Evolutionary conservation across 2,329 filamentous ascomycete species (phyloP).

Genomic region (Lachnellula arida): DNA sequence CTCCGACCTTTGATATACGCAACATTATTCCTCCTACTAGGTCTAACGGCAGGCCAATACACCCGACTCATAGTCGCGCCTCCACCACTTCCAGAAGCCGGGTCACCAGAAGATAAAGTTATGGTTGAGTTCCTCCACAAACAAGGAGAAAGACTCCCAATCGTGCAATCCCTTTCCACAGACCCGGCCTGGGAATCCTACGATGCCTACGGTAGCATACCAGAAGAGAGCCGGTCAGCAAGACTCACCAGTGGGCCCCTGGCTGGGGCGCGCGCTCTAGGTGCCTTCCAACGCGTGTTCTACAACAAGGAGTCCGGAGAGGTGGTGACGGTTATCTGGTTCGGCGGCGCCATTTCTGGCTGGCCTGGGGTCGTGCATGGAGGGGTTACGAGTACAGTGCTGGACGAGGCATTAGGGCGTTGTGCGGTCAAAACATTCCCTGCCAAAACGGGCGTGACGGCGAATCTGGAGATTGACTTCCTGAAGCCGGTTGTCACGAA

Average conservation of each 20-base stretch:
- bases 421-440: conserved; percentile 49
- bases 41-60: conserved; percentile 36
- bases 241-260: conserved; percentile 42
- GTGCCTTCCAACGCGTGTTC: conserved; percentile 57
- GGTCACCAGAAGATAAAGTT: conserved; percentile 38
- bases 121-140: conserved; percentile 38
- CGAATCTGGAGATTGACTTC: conserved; percentile 58
- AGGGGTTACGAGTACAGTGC: conserved; percentile 60
- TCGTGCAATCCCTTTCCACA: conserved; percentile 42
- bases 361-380: conserved; percentile 72
- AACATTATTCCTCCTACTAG: conserved; percentile 38
- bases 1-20: conserved; percentile 30
- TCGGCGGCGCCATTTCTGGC: conserved; percentile 60
- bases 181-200: conserved; percentile 40
- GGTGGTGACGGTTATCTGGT: conserved; percentile 59
- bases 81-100: conserved; percentile 37
- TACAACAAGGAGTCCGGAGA: conserved; percentile 55
- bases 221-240: conserved; percentile 11
- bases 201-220: conserved; percentile 38
- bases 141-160: conserved; percentile 42
- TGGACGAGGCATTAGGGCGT: conserved; percentile 66
- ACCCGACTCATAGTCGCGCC: conserved; percentile 40
- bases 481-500: conserved; percentile 54
- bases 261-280: conserved; percentile 38
- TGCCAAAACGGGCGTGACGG: conserved; percentile 48